These are phyloP conservation scores for Colletotrichum limetticola DNA, from an alignment of 2,329 filamentous ascomycete genomes.

Conservation along the genomic window DNA sequence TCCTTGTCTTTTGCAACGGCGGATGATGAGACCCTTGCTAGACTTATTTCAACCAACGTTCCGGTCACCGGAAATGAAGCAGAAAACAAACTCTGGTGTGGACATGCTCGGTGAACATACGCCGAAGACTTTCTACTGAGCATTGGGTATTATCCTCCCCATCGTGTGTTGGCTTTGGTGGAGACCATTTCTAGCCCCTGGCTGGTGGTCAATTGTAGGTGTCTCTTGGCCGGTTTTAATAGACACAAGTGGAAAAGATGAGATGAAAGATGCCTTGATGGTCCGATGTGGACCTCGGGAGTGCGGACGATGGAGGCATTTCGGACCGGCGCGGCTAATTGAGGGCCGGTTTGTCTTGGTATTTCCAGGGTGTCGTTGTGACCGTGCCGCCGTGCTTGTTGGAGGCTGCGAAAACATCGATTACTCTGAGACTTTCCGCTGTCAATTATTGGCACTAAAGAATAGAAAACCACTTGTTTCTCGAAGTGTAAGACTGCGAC, in stretches of 20 bases:
- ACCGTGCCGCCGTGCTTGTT: not conserved
- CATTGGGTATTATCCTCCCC: not conserved
- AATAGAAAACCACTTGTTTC: not conserved
- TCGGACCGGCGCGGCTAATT: conserved; percentile 32
- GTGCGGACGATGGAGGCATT: not conserved
- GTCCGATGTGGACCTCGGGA: conserved; percentile 12
- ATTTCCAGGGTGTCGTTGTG: not conserved
- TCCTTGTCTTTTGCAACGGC: not conserved
- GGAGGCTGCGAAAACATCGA: not conserved
- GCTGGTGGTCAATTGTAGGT: not conserved
- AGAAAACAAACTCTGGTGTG: too few species aligned
- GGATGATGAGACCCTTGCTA: not conserved
- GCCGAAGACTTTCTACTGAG: not conserved
- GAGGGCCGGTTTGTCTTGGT: conserved; percentile 7
- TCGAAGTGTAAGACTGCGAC: not conserved
- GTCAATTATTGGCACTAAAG: not conserved
- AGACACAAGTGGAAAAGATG: conserved; percentile 14
- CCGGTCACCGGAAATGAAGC: not conserved
- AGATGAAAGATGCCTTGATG: conserved; percentile 23
- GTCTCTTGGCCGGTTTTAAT: not conserved
- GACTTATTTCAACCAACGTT: not conserved
- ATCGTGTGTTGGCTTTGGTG: not conserved
- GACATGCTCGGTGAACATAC: not conserved
- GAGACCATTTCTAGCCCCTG: not conserved
- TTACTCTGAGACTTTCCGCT: not conserved